Evolutionary conservation across 2,329 filamentous ascomycete species (phyloP).

Genomic region (Xylaria sp.): DNA sequence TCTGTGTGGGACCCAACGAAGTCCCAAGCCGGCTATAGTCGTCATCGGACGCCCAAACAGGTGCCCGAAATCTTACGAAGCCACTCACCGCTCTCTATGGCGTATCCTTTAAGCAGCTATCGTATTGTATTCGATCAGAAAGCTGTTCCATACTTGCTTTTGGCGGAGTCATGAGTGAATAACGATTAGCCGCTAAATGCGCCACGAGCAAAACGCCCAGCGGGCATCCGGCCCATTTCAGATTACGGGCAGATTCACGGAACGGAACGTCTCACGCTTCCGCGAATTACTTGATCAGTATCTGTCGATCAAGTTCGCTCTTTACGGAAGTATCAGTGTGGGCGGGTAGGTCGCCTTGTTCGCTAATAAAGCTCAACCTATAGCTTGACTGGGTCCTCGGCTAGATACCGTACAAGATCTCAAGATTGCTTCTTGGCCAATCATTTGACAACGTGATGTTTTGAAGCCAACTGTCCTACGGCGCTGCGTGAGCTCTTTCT

Average conservation of each 20-base stretch:
- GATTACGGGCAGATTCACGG: constrained; percentile 21
- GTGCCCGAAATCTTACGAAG: constrained; percentile 13
- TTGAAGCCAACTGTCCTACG: constrained; percentile 3
- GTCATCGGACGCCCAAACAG: constrained; percentile 16
- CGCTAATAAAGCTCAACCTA: neutral
- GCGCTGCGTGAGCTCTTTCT: neutral
- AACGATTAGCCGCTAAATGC: constrained; percentile 16
- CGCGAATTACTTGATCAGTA: constrained; percentile 16
- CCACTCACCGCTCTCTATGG: constrained; percentile 19
- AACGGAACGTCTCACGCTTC: constrained; percentile 27
- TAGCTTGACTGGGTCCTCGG: constrained; percentile 26
- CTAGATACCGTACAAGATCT: constrained; percentile 16
- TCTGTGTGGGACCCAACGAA: constrained; percentile 1
- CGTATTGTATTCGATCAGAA: constrained; percentile 1
- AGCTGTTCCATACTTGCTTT: neutral
- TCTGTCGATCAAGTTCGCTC: constrained; percentile 12
- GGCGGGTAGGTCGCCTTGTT: constrained; percentile 3
- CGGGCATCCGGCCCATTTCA: neutral
- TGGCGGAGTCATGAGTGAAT: neutral
- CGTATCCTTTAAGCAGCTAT: neutral
- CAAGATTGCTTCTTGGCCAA: constrained; percentile 36
- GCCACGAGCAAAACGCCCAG: constrained; percentile 6
- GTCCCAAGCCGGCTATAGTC: neutral
- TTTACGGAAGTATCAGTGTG: constrained; percentile 10
- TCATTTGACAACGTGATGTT: constrained; percentile 39